Percentiles rank a stretch among this genome's conserved stretches.
phyloP scores from a whole-genome alignment of 2,329 filamentous ascomycete genomes.

The Fusarium liriodendri region DNA sequence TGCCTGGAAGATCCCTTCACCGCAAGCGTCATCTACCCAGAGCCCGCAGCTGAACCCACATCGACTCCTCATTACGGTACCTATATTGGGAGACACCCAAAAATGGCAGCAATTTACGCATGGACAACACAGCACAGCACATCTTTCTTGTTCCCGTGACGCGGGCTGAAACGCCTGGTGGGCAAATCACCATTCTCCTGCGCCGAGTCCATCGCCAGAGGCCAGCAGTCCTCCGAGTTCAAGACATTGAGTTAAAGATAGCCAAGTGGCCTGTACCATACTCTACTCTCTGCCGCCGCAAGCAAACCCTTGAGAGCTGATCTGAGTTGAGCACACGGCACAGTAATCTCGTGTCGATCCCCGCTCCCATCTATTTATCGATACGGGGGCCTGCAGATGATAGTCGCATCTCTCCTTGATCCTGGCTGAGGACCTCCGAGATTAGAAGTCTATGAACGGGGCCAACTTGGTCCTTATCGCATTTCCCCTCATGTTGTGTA shows the following conservation, averaged over 20 bases:
- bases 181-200: not conserved
- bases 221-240: constrained; percentile 1
- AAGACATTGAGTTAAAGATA: constrained; percentile 26
- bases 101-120: constrained; percentile 6
- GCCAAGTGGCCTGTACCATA: constrained; percentile 27
- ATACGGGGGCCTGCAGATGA: constrained; percentile 17
- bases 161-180: constrained; percentile 24
- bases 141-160: constrained; percentile 6
- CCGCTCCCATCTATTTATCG: constrained; percentile 25
- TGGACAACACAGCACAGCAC: constrained; percentile 16
- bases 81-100: constrained; percentile 19
- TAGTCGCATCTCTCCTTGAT: constrained; percentile 25
- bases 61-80: not conserved
- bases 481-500: constrained; percentile 20
- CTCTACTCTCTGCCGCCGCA: not conserved
- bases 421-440: constrained; percentile 1
- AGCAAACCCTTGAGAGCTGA: not conserved
- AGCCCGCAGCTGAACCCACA: not conserved
- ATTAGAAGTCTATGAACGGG: constrained; percentile 7
- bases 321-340: not conserved
- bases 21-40: not conserved
- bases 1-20: not conserved
- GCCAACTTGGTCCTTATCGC: not conserved
- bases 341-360: constrained; percentile 15
- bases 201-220: not conserved